A percentile compares a stretch with the other conserved stretches of the same genome.
Evolutionary conservation across 2,329 filamentous ascomycete genomes (phyloP).

Genomic region (Chrysoporthe puriensis): DNA sequence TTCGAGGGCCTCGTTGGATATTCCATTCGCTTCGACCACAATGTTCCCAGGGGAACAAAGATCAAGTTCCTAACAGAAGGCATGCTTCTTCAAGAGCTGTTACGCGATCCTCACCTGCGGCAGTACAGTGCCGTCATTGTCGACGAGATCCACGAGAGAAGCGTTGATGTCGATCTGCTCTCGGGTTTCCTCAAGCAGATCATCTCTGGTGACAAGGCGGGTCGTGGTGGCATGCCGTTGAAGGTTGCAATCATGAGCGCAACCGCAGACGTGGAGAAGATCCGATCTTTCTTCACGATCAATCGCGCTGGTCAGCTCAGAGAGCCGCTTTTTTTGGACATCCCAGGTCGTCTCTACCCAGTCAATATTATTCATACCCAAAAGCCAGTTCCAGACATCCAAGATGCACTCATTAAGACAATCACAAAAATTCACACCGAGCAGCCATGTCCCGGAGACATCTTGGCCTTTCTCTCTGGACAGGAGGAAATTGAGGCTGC

Average conservation of each 20-base stretch:
- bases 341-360: conserved; percentile 85
- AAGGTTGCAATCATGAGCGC: conserved; percentile 98
- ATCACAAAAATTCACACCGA: conserved; percentile 87
- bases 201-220: conserved; percentile 62
- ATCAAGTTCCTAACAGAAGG: conserved; percentile 97
- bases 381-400: conserved; percentile 76
- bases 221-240: conserved; percentile 72
- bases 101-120: conserved; percentile 79
- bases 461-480: conserved; percentile 88
- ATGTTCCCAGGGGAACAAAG: conserved; percentile 76
- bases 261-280: conserved; percentile 82
- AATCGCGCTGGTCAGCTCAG: conserved; percentile 19
- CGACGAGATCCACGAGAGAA: conserved; percentile 96
- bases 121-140: conserved; percentile 91
- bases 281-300: conserved; percentile 73
- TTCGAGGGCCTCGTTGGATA: conserved; percentile 75
- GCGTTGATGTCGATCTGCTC: conserved; percentile 89
- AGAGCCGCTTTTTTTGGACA: conserved; percentile 53
- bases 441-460: conserved; percentile 90
- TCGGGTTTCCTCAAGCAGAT: conserved; percentile 87
- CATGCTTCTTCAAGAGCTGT: conserved; percentile 91
- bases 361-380: conserved; percentile 78
- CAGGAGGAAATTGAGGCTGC: conserved; percentile 90
- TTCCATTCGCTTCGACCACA: conserved; percentile 91
- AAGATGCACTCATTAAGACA: conserved; percentile 78